Percentiles rank a stretch among this genome's conserved stretches.
These are phyloP conservation scores for Striga hermonthica DNA, from an alignment of 305 asterid genomes.

Conservation along the genomic window DNA sequence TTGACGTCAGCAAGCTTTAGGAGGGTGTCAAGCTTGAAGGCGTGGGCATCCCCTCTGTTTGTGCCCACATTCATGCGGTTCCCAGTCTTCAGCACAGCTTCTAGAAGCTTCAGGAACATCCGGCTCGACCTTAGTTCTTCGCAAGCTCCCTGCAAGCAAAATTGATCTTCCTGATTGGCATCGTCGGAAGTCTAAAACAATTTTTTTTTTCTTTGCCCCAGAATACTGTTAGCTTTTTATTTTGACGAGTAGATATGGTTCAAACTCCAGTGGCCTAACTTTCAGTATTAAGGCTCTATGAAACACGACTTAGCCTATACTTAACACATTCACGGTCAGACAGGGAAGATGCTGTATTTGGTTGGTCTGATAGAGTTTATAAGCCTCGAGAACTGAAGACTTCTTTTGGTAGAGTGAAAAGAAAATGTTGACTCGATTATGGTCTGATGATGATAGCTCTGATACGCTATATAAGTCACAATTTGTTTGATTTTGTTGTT, in stretches of 20 bases:
- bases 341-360: too few relatives aligned
- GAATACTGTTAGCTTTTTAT: background rate
- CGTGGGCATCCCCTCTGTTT: conserved; percentile 94
- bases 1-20: conserved; percentile 89
- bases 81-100: conserved; percentile 92
- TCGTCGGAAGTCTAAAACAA: background rate
- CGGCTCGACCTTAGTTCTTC: conserved; percentile 88
- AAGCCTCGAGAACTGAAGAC: too few relatives aligned
- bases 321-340: too few relatives aligned
- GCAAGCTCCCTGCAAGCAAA: conserved; percentile 68
- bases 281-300: too few relatives aligned
- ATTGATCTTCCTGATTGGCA: background rate
- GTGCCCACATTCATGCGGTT: conserved; percentile 99
- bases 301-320: too few relatives aligned
- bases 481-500: too few relatives aligned
- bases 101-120: conserved; percentile 93
- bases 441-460: too few relatives aligned
- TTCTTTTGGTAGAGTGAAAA: too few relatives aligned
- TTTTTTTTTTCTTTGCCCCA: background rate
- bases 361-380: too few relatives aligned
- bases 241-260: background rate
- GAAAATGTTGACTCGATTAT: too few relatives aligned
- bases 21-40: conserved; percentile 94
- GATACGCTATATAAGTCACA: too few relatives aligned
- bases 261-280: background rate